Evolutionary conservation across 768 basidiomycete genomes (phyloP).

Genomic region (Tylopilus intermedius): DNA sequence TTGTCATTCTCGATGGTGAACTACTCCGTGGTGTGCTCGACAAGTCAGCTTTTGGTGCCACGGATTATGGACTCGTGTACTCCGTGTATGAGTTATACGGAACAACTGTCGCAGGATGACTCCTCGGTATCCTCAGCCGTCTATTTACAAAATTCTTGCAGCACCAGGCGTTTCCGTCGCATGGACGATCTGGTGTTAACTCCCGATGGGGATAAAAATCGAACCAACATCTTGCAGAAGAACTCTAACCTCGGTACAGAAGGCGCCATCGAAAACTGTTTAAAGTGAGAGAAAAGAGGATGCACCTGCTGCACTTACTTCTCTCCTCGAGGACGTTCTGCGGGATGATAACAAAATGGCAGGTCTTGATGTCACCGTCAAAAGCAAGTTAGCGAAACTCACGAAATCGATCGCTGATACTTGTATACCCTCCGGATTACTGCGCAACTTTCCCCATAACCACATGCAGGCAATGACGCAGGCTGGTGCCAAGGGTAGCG

Average conservation of each 20-base stretch:
- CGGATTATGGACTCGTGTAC: constrained; percentile 93
- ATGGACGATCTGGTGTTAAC: constrained; percentile 98
- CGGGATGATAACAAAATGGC: constrained; percentile 98
- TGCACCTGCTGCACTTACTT: constrained; percentile 50
- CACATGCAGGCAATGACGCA: constrained; percentile 99
- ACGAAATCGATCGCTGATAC: constrained; percentile 87
- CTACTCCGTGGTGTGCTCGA: constrained; percentile 91
- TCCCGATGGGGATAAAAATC: constrained; percentile 65
- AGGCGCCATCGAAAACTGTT: constrained; percentile 81
- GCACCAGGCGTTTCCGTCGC: constrained; percentile 94
- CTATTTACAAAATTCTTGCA: constrained; percentile 97
- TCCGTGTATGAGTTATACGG: constrained; percentile 96
- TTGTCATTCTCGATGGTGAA: constrained; percentile 89
- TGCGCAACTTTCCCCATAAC: constrained; percentile 94
- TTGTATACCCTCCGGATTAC: constrained; percentile 79
- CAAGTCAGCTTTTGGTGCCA: constrained; percentile 95
- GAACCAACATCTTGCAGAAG: constrained; percentile 61
- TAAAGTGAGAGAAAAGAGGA: constrained; percentile 44
- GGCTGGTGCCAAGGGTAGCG: constrained; percentile 96
- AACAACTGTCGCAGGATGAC: constrained; percentile 78
- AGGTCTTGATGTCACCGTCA: constrained; percentile 89
- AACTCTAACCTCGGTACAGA: constrained; percentile 69
- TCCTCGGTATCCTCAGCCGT: constrained; percentile 89
- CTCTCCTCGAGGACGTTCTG: constrained; percentile 83
- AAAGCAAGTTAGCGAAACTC: constrained; percentile 77